Percentiles rank a stretch among this genome's conserved stretches.
Conservation (phyloP, 768 basidiomycete species). For the Kwoniella mangroviensis region DNA sequence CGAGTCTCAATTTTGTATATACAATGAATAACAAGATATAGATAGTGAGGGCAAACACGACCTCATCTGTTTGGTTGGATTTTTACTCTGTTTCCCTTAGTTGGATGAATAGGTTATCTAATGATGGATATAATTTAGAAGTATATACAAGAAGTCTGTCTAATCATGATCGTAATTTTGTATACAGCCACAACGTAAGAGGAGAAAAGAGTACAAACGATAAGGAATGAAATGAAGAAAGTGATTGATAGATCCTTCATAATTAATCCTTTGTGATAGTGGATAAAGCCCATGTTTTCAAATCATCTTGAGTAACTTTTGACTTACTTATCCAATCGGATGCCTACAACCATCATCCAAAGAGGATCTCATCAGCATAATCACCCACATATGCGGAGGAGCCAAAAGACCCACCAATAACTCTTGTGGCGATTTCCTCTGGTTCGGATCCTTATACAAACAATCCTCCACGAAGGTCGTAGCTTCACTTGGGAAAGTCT, state of each 20-base stretch:
- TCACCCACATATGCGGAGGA: background rate
- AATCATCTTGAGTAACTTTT: constrained; percentile 37
- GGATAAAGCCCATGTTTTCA: constrained; percentile 39
- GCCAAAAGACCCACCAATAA: constrained; percentile 60
- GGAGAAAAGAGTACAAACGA: background rate
- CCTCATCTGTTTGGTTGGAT: no score
- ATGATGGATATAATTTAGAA: no score
- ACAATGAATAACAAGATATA: no score
- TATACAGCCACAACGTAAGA: background rate
- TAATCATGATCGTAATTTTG: no score
- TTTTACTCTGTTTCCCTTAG: no score
- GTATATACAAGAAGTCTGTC: no score
- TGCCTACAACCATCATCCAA: constrained; percentile 17
- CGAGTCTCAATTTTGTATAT: no score
- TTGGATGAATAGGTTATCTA: no score
- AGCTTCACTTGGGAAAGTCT: constrained; percentile 72
- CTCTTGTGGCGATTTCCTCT: constrained; percentile 83
- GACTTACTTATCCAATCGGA: constrained; percentile 45
- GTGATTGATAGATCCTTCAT: background rate
- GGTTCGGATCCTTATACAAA: constrained; percentile 84
- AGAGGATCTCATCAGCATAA: background rate
- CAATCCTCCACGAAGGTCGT: constrained; percentile 88
- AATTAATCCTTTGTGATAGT: constrained; percentile 7
- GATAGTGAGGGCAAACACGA: no score
- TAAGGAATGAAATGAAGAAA: background rate